Conservation (phyloP, 768 basidiomycete genomes). For the Trametopsis cervina region DNA sequence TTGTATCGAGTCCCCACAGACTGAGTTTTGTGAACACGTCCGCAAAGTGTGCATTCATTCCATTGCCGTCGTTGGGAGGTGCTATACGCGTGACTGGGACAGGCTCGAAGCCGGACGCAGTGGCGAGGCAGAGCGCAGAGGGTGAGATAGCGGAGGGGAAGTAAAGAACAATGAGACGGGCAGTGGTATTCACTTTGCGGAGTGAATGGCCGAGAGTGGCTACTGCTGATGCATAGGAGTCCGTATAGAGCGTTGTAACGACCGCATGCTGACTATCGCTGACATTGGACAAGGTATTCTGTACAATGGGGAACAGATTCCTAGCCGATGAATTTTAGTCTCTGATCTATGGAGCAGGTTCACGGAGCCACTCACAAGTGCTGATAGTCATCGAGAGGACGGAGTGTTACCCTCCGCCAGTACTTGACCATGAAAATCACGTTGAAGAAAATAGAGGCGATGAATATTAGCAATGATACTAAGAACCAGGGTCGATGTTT, state of each 20-base stretch:
- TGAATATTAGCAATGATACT: no score
- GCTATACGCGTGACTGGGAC: slow-evolving; percentile 30
- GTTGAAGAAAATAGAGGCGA: slow-evolving; percentile 2
- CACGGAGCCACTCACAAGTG: not conserved
- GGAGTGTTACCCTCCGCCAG: not conserved
- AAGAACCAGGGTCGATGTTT: no score
- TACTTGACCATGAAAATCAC: not conserved
- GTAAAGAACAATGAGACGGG: slow-evolving; percentile 27
- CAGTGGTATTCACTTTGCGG: slow-evolving; percentile 24
- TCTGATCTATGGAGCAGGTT: no score
- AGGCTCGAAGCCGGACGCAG: slow-evolving; percentile 32
- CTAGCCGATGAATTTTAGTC: slow-evolving; percentile 3
- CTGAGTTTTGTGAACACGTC: slow-evolving; percentile 40
- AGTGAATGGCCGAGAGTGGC: slow-evolving; percentile 28
- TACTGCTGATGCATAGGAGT: slow-evolving; percentile 25
- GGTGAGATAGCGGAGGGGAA: slow-evolving; percentile 30
- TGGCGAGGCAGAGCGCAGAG: slow-evolving; percentile 32
- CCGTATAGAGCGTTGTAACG: slow-evolving; percentile 26
- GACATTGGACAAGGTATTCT: not conserved
- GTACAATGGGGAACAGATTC: not conserved
- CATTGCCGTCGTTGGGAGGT: slow-evolving; percentile 32
- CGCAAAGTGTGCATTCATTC: slow-evolving; percentile 27
- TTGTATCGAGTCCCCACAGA: slow-evolving; percentile 31
- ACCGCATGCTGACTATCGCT: slow-evolving; percentile 17
- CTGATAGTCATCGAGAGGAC: slow-evolving; percentile 6